Base-by-base conservation (phyloP, 2,329 filamentous ascomycete genomes). In the Phyllosticta citrichinensis region DNA sequence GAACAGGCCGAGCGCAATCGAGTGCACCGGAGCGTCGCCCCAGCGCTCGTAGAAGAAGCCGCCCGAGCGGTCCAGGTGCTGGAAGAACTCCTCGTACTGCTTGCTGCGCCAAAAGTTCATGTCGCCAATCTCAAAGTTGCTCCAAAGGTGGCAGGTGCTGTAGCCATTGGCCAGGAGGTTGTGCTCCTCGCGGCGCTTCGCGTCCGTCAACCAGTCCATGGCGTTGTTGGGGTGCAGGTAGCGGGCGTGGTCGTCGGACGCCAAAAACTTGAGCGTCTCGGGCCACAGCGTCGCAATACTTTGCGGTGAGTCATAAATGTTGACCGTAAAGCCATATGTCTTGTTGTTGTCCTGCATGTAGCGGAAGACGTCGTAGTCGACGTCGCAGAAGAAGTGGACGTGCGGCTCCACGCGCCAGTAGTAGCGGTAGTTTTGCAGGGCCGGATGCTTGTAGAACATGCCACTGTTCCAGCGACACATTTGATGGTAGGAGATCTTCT, bases 391-490 rank as follows among this genome's bases (percentile, higher is more conserved):
- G 81, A 97, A 99, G 76, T 97, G 91, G 52, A 99, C 94, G 66
- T 97, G 96, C 58, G 94, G 94, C 74, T 99, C 94, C 55, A 99
- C 94, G 62, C 94, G 89, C 94, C 94, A 99, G 81, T 99, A 99
- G 80, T 90, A 99, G 67, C 91, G 89, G 65, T 83, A 85, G 68
- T 94, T 76, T 65, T 85, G 80, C 61, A 99, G 83, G 0, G 91
- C 92, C 0, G 91, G 91, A 75, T 99, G 94, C 71, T 94, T 91
- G 80, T 96, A 97, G 81, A 99, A 99, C 75, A 97, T 82, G 70
- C 94, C 94, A 70, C 89, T 95, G 78, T 99, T 99, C 94, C 94
- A 99, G 61, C 94, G 87, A 73, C 94, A 99, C 94, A 99, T 99
- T 73, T 97, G 89, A 76, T 97, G 93, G 77, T 99, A 99, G 56